Conservation (phyloP, 768 basidiomycete genomes). For the Serpula lacrymans region DNA sequence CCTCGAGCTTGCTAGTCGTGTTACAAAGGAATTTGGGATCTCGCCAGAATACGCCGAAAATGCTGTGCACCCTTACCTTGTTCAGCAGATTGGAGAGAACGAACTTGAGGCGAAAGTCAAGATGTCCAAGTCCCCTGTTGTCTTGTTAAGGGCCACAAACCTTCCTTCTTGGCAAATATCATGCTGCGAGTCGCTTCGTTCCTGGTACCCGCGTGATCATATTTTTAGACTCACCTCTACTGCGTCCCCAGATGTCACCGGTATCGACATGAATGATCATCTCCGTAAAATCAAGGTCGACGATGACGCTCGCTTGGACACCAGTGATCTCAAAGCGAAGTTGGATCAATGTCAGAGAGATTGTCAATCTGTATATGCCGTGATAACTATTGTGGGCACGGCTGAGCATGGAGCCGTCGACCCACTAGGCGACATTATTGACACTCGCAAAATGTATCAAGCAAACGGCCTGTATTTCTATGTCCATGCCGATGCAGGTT, state of each 20-base stretch:
- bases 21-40: slow-evolving; percentile 32
- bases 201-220: no score
- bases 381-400: slow-evolving; percentile 34
- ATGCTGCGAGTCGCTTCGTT: slow-evolving; percentile 27
- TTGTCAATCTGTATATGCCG: slow-evolving; percentile 35
- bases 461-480: slow-evolving; percentile 32
- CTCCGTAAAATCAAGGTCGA: slow-evolving; percentile 21
- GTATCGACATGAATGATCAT: slow-evolving; percentile 1
- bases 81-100: slow-evolving; percentile 37
- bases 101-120: slow-evolving; percentile 19
- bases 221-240: no score
- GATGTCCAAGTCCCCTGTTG: no score
- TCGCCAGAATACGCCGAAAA: slow-evolving; percentile 28
- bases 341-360: slow-evolving; percentile 28
- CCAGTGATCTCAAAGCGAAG: slow-evolving; percentile 17
- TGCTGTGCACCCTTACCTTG: slow-evolving; percentile 27
- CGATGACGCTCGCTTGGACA: slow-evolving; percentile 32
- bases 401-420: slow-evolving; percentile 41
- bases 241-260: no score
- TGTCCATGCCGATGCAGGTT: slow-evolving; percentile 44
- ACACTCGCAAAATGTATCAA: slow-evolving; percentile 21
- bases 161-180: slow-evolving; percentile 43
- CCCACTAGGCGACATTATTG: slow-evolving; percentile 36
- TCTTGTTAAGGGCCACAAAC: no score
- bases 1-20: slow-evolving; percentile 33